These are phyloP conservation scores for Yarrowia sp. DNA, from an alignment of 805 yeast genomes.

Conservation along the genomic window DNA sequence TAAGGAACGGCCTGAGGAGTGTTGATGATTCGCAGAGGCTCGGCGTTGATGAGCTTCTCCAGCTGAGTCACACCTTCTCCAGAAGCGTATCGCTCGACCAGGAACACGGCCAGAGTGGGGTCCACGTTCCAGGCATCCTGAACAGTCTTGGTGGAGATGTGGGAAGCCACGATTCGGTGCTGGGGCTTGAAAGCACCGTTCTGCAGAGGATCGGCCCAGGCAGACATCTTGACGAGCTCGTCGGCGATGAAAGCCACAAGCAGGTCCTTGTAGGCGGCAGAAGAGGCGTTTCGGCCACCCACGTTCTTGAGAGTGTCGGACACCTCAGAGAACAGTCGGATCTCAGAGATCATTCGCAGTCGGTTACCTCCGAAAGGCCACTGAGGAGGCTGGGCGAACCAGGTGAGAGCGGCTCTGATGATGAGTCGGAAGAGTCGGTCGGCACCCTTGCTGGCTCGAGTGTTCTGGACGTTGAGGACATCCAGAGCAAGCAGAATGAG, in stretches of 20 bases:
- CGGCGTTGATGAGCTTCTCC: conserved; percentile 48
- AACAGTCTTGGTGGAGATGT: conserved; percentile 41
- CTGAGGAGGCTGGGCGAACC: conserved; percentile 65
- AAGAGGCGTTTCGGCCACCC: conserved; percentile 8
- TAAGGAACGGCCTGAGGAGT: conserved; percentile 61
- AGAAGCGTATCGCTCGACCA: conserved; percentile 56
- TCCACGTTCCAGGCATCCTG: conserved; percentile 60
- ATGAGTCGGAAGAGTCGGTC: conserved; percentile 50
- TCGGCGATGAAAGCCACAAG: conserved; percentile 65
- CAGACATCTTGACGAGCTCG: conserved; percentile 67
- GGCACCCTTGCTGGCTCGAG: conserved; percentile 49
- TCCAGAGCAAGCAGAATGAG: conserved; percentile 66
- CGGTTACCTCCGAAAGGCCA: conserved; percentile 87
- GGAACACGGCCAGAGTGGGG: conserved; percentile 69
- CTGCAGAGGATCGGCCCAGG: conserved; percentile 72
- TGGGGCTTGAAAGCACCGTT: conserved; percentile 36
- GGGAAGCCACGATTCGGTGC: neutral
- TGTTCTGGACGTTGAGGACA: conserved; percentile 55
- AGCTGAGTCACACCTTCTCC: conserved; percentile 42
- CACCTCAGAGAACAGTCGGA: conserved; percentile 55
- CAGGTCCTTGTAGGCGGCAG: conserved; percentile 44
- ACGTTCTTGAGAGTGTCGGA: conserved; percentile 39
- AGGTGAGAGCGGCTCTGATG: conserved; percentile 65
- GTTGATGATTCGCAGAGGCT: conserved; percentile 59
- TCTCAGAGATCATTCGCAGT: conserved; percentile 67